Evolutionary conservation across 1,139 yeast genomes (phyloP).

Genomic region (Candida tetrigidarum): DNA sequence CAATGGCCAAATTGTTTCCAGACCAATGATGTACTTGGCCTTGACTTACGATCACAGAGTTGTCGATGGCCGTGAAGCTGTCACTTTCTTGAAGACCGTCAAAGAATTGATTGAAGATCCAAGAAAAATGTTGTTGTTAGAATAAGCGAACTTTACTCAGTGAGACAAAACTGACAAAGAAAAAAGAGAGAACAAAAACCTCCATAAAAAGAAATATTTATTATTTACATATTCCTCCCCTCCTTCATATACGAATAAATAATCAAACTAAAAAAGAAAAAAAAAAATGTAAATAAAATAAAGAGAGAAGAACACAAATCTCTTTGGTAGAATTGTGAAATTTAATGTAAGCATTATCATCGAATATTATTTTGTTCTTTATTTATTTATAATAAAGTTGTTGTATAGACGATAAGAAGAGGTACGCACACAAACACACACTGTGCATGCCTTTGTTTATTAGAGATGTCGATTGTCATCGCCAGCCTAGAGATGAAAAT

Average conservation of each 20-base stretch:
- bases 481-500: neutral
- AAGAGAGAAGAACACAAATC: too few species aligned
- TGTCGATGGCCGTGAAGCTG: conserved; percentile 99
- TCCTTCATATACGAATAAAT: neutral
- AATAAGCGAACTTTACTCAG: conserved; percentile 25
- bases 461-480: too few species aligned
- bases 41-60: conserved; percentile 98
- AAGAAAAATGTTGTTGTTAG: conserved; percentile 90
- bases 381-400: too few species aligned
- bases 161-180: neutral
- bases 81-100: conserved; percentile 91
- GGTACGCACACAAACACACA: neutral
- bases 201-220: conserved; percentile 1
- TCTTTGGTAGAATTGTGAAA: too few species aligned
- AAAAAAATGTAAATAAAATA: neutral
- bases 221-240: neutral
- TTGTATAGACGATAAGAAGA: conserved; percentile 1
- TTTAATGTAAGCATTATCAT: neutral
- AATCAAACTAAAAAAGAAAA: neutral
- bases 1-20: conserved; percentile 91
- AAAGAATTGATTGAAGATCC: conserved; percentile 99
- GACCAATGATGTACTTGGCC: conserved; percentile 99
- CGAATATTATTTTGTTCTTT: too few species aligned
- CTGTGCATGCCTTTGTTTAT: too few species aligned
- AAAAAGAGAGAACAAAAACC: too few species aligned